phyloP scores from a whole-genome alignment of 805 yeast species.

The Kodamaea laetipori region DNA sequence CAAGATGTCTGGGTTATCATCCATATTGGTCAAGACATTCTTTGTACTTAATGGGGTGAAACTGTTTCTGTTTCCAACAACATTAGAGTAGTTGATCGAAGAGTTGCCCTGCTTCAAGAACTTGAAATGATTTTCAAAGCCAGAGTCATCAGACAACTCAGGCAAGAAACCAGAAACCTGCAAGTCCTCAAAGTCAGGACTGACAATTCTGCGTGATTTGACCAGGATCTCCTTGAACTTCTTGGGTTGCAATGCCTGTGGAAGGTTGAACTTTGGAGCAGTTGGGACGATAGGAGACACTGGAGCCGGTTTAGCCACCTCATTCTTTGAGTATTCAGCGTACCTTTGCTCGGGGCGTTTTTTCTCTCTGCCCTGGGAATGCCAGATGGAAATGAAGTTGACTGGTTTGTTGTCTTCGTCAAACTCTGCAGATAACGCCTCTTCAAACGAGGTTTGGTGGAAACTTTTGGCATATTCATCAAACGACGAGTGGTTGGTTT shows the following conservation, averaged over 20 bases:
- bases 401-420: constrained; percentile 33
- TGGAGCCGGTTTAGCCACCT: not conserved
- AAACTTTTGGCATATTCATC: constrained; percentile 31
- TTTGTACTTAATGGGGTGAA: constrained; percentile 30
- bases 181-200: constrained; percentile 45
- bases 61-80: constrained; percentile 23
- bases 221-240: constrained; percentile 45
- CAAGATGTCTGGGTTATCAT: constrained; percentile 17
- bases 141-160: constrained; percentile 50
- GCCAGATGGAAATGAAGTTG: constrained; percentile 45
- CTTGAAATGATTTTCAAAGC: constrained; percentile 47
- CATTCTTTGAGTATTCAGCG: constrained; percentile 1
- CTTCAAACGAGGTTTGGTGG: constrained; percentile 38
- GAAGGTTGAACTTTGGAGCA: constrained; percentile 22
- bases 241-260: constrained; percentile 29
- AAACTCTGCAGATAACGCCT: constrained; percentile 44
- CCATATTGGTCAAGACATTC: constrained; percentile 30
- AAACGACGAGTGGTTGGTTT: constrained; percentile 42
- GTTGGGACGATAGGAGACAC: not conserved
- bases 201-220: constrained; percentile 43
- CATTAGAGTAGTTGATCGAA: constrained; percentile 18
- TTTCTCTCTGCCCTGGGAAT: constrained; percentile 26
- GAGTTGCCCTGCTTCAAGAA: constrained; percentile 27
- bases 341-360: constrained; percentile 2
- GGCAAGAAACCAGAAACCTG: constrained; percentile 47